Percentiles rank a stretch among this genome's conserved stretches.
Conservation (phyloP, 768 basidiomycete genomes). For the Tylopilus sp. region DNA sequence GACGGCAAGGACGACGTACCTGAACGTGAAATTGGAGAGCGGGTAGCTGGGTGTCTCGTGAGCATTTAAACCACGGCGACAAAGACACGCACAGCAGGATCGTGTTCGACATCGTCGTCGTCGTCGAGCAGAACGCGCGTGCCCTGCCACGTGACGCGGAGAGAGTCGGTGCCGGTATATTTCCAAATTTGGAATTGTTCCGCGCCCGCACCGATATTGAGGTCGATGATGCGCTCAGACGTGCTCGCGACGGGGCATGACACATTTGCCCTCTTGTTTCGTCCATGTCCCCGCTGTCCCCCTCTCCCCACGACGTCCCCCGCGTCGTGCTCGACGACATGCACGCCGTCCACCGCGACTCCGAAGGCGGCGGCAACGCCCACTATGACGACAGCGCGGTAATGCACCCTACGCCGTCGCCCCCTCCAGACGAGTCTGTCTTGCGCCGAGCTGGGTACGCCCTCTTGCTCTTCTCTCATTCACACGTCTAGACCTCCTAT, state of each 20-base stretch:
- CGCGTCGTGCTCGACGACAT: background rate
- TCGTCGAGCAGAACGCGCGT: conserved; percentile 15
- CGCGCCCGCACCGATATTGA: background rate
- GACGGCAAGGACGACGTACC: conserved; percentile 38
- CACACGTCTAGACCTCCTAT: background rate
- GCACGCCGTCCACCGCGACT: background rate
- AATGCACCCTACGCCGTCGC: conserved; percentile 18
- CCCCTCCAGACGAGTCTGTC: conserved; percentile 36
- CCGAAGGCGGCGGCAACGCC: background rate
- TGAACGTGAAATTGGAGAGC: conserved; percentile 90
- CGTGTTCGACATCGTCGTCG: conserved; percentile 46
- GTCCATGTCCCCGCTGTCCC: conserved; percentile 9
- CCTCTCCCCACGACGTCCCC: background rate
- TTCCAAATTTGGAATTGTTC: conserved; percentile 2
- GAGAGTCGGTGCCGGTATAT: background rate
- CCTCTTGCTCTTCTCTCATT: background rate
- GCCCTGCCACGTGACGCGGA: conserved; percentile 14
- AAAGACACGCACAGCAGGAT: conserved; percentile 42
- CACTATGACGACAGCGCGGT: conserved; percentile 12
- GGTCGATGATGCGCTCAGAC: background rate
- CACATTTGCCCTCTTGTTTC: background rate
- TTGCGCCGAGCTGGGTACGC: conserved; percentile 57
- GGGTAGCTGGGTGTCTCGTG: conserved; percentile 54
- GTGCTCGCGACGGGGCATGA: conserved; percentile 2
- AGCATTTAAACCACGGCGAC: background rate